A percentile compares a stretch with the other conserved stretches of the same genome.
Conservation (phyloP, 305 asterid genomes). For the Rubia tinctorum region DNA sequence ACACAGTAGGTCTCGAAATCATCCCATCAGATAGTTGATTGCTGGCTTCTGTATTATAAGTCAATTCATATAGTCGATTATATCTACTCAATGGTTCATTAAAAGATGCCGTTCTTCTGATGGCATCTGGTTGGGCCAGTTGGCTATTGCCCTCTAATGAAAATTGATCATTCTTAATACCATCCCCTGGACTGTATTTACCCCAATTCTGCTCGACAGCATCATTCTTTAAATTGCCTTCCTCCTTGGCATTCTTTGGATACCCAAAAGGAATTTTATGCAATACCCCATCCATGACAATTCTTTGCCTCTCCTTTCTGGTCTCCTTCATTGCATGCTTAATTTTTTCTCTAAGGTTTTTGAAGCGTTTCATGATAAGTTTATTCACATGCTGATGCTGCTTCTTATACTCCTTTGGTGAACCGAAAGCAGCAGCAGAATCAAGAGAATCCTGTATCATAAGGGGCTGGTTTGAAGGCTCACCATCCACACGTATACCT, state of each 20-base stretch:
- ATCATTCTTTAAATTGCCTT: conserved; percentile 12
- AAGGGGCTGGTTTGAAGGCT: conserved; percentile 10
- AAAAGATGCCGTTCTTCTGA: conserved; percentile 55
- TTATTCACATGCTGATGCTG: conserved; percentile 31
- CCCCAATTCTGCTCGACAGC: conserved; percentile 17
- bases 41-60: conserved; percentile 31
- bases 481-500: conserved; percentile 18
- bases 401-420: conserved; percentile 27
- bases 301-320: conserved; percentile 63
- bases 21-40: conserved; percentile 23
- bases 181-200: conserved; percentile 16
- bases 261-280: conserved; percentile 63
- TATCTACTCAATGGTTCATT: conserved; percentile 48
- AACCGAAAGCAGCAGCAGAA: conserved; percentile 21
- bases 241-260: conserved; percentile 28
- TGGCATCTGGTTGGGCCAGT: not conserved
- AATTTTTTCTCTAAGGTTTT: conserved; percentile 54
- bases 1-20: conserved; percentile 21
- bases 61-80: conserved; percentile 36
- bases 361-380: conserved; percentile 48
- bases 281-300: conserved; percentile 69
- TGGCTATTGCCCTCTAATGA: conserved; percentile 18
- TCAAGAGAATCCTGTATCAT: conserved; percentile 20
- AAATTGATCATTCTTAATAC: conserved; percentile 16
- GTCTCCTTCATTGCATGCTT: conserved; percentile 56